Percentiles rank a stretch among this genome's conserved stretches.
Conservation (phyloP, 805 yeast species). For the Kuraishia cidri region DNA sequence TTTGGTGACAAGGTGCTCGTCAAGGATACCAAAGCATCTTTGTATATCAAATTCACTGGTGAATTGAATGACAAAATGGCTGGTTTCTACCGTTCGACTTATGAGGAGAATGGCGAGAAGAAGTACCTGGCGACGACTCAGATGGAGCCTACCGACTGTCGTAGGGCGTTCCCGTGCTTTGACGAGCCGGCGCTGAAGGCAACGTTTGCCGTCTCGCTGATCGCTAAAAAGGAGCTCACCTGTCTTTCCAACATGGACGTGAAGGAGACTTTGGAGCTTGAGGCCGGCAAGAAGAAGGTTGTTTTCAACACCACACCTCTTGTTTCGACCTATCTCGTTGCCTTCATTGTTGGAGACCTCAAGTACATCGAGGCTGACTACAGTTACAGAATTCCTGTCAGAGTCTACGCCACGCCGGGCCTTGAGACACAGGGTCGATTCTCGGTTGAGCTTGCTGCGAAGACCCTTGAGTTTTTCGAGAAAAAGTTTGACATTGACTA, state of each 20-base stretch:
- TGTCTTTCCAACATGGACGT: slow-evolving; percentile 68
- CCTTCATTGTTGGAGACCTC: slow-evolving; percentile 76
- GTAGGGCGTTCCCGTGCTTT: slow-evolving; percentile 81
- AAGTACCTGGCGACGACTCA: slow-evolving; percentile 77
- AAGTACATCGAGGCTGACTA: slow-evolving; percentile 50
- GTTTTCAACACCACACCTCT: slow-evolving; percentile 67
- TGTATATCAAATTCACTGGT: slow-evolving; percentile 50
- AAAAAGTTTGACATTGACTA: slow-evolving; percentile 66
- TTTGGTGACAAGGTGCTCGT: slow-evolving; percentile 23
- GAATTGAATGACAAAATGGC: slow-evolving; percentile 71
- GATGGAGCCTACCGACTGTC: slow-evolving; percentile 81
- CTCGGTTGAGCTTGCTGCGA: slow-evolving; percentile 68
- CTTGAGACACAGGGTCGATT: slow-evolving; percentile 61
- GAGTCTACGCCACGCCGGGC: slow-evolving; percentile 78
- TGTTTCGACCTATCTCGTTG: slow-evolving; percentile 81
- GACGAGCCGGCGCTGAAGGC: slow-evolving; percentile 83
- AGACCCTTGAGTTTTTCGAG: slow-evolving; percentile 67
- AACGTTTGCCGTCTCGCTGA: slow-evolving; percentile 53
- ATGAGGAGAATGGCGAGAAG: slow-evolving; percentile 50
- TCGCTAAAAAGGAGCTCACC: slow-evolving; percentile 45
- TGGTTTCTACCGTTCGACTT: slow-evolving; percentile 70
- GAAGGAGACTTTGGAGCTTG: slow-evolving; percentile 33
- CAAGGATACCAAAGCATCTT: slow-evolving; percentile 28
- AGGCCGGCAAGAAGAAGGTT: slow-evolving; percentile 42
- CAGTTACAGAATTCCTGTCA: slow-evolving; percentile 63